Percentiles rank a stretch among this genome's conserved stretches.
Evolutionary conservation across 2,329 filamentous ascomycete species (phyloP).

Genomic region (Pseudocercospora eumusae): DNA sequence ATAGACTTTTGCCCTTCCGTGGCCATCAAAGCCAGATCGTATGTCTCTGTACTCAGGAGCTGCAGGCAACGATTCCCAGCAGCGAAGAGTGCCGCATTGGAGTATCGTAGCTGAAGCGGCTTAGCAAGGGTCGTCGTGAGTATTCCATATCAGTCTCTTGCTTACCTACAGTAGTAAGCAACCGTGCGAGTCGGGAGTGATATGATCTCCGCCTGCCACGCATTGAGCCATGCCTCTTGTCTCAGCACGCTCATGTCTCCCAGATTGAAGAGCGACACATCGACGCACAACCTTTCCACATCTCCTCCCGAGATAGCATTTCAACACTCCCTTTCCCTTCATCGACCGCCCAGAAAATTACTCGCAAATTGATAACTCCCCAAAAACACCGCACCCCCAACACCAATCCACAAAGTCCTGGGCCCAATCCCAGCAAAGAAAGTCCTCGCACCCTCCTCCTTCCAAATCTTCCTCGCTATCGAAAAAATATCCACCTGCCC

Average conservation of each 20-base stretch:
- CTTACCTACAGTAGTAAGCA: background rate
- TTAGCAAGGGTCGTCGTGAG: background rate
- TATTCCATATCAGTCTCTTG: background rate
- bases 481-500: conserved; percentile 61
- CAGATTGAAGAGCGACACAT: background rate
- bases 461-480: conserved; percentile 66
- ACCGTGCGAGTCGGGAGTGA: background rate
- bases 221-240: background rate
- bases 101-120: background rate
- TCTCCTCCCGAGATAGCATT: background rate
- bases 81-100: background rate
- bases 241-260: background rate
- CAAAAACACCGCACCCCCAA: conserved; percentile 90
- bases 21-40: background rate
- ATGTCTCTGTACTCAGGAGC: background rate
- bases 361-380: conserved; percentile 89
- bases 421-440: conserved; percentile 80
- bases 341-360: conserved; percentile 65
- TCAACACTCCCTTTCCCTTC: conserved; percentile 24
- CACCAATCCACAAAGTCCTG: conserved; percentile 89
- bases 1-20: background rate
- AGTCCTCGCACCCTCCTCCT: conserved; percentile 63
- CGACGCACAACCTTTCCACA: background rate
- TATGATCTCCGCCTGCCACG: background rate
- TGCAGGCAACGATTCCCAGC: background rate